These are phyloP conservation scores for Fagopyrum tataricum DNA, from an alignment of 148 eudicot species.

Conservation along the genomic window DNA sequence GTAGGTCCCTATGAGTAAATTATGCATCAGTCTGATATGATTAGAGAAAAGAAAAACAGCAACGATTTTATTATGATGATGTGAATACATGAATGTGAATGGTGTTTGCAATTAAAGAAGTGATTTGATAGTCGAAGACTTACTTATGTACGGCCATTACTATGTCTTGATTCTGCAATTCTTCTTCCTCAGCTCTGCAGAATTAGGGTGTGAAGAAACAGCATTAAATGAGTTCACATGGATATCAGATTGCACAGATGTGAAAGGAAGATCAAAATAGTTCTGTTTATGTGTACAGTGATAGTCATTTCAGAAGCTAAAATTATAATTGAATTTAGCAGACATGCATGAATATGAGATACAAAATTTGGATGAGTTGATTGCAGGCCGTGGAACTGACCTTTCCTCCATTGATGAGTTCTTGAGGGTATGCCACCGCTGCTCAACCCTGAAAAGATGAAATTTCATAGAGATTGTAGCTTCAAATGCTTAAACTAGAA, in stretches of 20 bases:
- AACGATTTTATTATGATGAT: too few relatives aligned
- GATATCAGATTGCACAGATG: not conserved
- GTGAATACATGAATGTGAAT: too few relatives aligned
- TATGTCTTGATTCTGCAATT: constrained; percentile 37
- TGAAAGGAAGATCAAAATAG: not conserved
- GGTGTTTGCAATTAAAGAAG: not conserved
- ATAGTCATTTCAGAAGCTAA: not conserved
- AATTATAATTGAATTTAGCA: not conserved
- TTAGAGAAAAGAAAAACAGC: too few relatives aligned
- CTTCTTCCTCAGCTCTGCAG: constrained; percentile 36
- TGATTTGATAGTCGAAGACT: constrained; percentile 12
- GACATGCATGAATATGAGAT: not conserved
- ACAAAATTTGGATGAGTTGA: not conserved
- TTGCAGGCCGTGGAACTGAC: constrained; percentile 24
- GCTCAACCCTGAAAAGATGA: constrained; percentile 29
- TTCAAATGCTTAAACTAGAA: not conserved
- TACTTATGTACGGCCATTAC: constrained; percentile 57
- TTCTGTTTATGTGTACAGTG: not conserved
- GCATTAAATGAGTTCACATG: not conserved
- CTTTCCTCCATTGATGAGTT: constrained; percentile 59
- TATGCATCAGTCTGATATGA: too few relatives aligned
- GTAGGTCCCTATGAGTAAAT: too few relatives aligned
- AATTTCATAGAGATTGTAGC: not conserved
- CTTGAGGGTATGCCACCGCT: constrained; percentile 42
- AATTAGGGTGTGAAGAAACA: not conserved